phyloP scores from a whole-genome alignment of 768 basidiomycete species.

The Rhodosporidiobolus sp. region DNA sequence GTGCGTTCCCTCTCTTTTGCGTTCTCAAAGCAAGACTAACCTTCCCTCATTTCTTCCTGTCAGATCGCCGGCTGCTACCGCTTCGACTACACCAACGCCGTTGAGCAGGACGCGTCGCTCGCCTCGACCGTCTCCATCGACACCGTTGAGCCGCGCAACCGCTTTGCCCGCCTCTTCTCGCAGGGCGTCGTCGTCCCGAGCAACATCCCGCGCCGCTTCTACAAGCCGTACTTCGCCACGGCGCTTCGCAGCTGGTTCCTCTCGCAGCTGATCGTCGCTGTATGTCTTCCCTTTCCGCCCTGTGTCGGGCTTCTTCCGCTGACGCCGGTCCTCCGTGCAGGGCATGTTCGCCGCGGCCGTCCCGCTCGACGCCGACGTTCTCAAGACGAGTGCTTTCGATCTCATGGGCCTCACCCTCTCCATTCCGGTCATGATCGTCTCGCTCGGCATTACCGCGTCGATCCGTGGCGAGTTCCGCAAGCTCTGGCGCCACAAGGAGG shows the following conservation, averaged over 20 bases:
- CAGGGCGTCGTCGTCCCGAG: constrained; percentile 26
- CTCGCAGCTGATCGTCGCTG: constrained; percentile 3
- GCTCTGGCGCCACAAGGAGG: constrained; percentile 25
- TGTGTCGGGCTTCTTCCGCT: no score
- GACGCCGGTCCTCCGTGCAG: not conserved
- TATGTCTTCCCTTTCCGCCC: no score
- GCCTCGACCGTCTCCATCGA: constrained; percentile 13
- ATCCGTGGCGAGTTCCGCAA: constrained; percentile 21
- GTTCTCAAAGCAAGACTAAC: no score
- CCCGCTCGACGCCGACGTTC: not conserved
- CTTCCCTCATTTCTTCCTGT: not conserved
- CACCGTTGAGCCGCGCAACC: constrained; percentile 7
- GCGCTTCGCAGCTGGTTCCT: constrained; percentile 26
- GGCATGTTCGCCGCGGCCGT: constrained; percentile 9
- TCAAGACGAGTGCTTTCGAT: not conserved
- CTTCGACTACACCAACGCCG: constrained; percentile 29
- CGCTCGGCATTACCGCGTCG: constrained; percentile 1
- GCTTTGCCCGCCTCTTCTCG: not conserved
- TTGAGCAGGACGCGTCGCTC: constrained; percentile 1
- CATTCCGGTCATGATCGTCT: constrained; percentile 18
- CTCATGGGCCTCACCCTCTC: constrained; percentile 16
- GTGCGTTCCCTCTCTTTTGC: not conserved
- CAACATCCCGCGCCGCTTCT: not conserved
- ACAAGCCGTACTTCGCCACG: constrained; percentile 24
- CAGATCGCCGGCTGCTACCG: constrained; percentile 34